Evolutionary conservation across 2,329 filamentous ascomycete genomes (phyloP), one percentile per base, ranked within the genome.

Genomic region (Rhynchosporium graminicola): DNA sequence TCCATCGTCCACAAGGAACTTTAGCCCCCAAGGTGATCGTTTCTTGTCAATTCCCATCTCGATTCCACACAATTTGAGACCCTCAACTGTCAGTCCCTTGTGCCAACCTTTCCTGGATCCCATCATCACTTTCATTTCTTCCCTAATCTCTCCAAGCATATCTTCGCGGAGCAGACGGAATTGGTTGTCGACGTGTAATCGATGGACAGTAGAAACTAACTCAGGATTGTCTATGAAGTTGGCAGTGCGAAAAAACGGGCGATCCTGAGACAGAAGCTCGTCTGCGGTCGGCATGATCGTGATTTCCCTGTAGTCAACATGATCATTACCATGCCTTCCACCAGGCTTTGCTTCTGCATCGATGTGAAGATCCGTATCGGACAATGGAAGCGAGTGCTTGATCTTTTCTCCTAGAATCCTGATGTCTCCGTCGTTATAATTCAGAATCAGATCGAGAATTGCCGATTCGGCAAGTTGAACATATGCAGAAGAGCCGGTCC

Each of bases 321-420:
- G 83, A 68, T 92, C 89, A 59, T 93, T 93, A 72, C 92, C 87
- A 66, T 93, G 89, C 0, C 89, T 81, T 0, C 88, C 88, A 0
- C 89, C 89, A 0, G 87, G 81, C 1, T 48, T 56, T 3, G 50
- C 46, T 5, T 66, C 65, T 5, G 60, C 50, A 52, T 68, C 60
- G 12, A 57, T 28, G 9, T 62, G 46, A 31, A 61, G 36, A 38
- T 66, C 58, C 4, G 69, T 68, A 4, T 48, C 2, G 48, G 62
- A 45, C 1, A 52, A 74, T 63, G 36, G 64, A 0, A 80, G 60
- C 12, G 74, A 62, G 54, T 80, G 73, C 47, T 78, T 73, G 61
- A 82, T 78, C 60, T 76, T 79, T 13, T 80, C 73, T 3, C 74
- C 78, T 1, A 76, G 36, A 5, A 62, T 74, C 6, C 79, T 76